Evolutionary conservation across 768 basidiomycete genomes (phyloP), one percentile per base, ranked within the genome.

Genomic region (Calocera cornea): DNA sequence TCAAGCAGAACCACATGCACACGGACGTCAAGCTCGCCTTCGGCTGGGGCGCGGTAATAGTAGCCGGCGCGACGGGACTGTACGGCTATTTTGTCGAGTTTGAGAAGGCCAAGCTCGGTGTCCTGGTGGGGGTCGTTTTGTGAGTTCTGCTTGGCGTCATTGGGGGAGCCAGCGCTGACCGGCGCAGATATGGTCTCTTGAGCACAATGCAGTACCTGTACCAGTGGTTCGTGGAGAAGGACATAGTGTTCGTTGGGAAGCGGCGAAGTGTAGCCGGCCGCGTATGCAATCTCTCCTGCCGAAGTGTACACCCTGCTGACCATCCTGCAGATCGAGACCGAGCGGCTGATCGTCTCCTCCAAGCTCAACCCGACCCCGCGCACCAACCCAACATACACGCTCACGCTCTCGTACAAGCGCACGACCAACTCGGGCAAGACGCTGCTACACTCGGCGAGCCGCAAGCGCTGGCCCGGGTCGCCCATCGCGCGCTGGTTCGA

Each of bases 11-110:
- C 40, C 83, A 95, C 76, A 79, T 84, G 47, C 93, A 97, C 72
- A 92, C 91, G 1, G 94, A 97, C 73, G 86, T 97, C 12, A 86
- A 91, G 64, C 83, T 98, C 47, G 86, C 79, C 0, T 81, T 97
- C 14, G 95, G 95, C 33, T 97, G 92, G 89, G 78, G 87, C 17
- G 85, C 88, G 69, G 89, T 93, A 60, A 82, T 93, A 68, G 82
- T 95, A 17, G 92, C 94, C 24, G 83, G 83, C 49, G 88, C 83
- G 14, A 92, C 91, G 33, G 88, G 87, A 36, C 80, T 91, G 47
- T 95, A 95, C 73, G 90, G 92, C 36, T 92, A 87, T 77, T 87
- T 88, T 73, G 79, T 87, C 50, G 88, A 90, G n/a, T 98, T 95
- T 75, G 90, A 95, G 76, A 83, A 87, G 75, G 86, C 89, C 69